Conservation (phyloP, 2,329 filamentous ascomycete species). For the Lachnellula occidentalis region DNA sequence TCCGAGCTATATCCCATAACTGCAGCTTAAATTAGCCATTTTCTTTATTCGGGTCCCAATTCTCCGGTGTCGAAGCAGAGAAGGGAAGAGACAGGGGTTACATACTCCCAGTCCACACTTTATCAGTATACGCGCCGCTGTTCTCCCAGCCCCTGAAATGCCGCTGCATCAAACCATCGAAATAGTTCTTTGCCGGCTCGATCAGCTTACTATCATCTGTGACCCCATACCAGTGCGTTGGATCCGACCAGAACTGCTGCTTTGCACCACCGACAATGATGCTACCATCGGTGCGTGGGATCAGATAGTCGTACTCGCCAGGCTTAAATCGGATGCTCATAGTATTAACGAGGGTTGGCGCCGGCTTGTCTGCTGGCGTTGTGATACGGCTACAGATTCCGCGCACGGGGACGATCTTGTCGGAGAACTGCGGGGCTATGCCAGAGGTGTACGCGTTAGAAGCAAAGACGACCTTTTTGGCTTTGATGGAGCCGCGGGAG, state of each 20-base stretch:
- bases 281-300: slow-evolving; percentile 27
- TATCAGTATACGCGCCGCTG: slow-evolving; percentile 33
- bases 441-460: slow-evolving; percentile 58
- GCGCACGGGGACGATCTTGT: slow-evolving; percentile 53
- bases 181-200: slow-evolving; percentile 38
- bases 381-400: slow-evolving; percentile 30
- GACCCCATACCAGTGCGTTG: slow-evolving; percentile 40
- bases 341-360: not conserved
- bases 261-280: slow-evolving; percentile 39
- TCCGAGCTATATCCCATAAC: slow-evolving; percentile 41
- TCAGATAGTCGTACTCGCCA: slow-evolving; percentile 51
- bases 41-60: not conserved
- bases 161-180: slow-evolving; percentile 43
- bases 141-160: slow-evolving; percentile 45
- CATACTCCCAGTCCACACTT: slow-evolving; percentile 20
- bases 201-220: slow-evolving; percentile 42
- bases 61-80: not conserved
- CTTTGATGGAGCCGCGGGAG: slow-evolving; percentile 45
- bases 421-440: slow-evolving; percentile 43
- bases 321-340: slow-evolving; percentile 27
- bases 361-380: not conserved
- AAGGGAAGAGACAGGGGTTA: not conserved
- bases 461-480: slow-evolving; percentile 54
- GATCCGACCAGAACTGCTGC: slow-evolving; percentile 31
- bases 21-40: slow-evolving; percentile 7